These are phyloP conservation scores for Colletotrichum filicis DNA, from an alignment of 2,329 filamentous ascomycete genomes.

Conservation along the genomic window DNA sequence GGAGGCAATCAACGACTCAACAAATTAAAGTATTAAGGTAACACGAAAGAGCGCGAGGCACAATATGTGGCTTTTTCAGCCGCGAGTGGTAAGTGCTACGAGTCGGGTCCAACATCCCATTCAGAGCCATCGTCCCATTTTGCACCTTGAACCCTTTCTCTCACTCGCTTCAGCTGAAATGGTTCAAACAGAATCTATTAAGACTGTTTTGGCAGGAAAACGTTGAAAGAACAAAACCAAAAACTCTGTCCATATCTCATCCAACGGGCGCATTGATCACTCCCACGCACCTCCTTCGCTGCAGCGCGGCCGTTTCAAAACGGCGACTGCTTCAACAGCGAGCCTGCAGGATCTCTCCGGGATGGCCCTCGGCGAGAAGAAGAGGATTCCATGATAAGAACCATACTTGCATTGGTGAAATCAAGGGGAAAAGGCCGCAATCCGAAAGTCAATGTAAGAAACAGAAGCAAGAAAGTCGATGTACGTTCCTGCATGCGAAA, in stretches of 20 bases:
- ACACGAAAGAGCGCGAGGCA: neutral
- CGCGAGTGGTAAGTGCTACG: too few species aligned
- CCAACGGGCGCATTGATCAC: constrained; percentile 7
- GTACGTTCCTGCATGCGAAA: neutral
- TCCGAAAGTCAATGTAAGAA: neutral
- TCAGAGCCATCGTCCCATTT: neutral
- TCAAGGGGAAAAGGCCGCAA: neutral
- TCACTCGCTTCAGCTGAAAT: neutral
- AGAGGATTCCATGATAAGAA: neutral
- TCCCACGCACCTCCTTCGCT: constrained; percentile 1
- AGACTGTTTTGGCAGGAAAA: neutral
- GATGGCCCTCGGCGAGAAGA: too few species aligned
- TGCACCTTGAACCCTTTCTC: neutral
- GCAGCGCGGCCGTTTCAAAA: constrained; percentile 16
- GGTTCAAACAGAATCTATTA: neutral
- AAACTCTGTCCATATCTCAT: neutral
- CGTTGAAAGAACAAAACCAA: neutral
- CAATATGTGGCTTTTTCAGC: neutral
- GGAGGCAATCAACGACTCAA: neutral
- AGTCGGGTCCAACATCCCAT: neutral
- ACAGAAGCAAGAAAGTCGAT: neutral
- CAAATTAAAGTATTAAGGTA: neutral
- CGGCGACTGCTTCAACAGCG: neutral
- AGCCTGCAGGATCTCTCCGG: neutral
- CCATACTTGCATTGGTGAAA: neutral